Percentiles rank a stretch among this genome's conserved stretches.
These are phyloP conservation scores for Trichoderma simmonsii DNA, from an alignment of 2,329 filamentous ascomycete species.

Conservation along the genomic window DNA sequence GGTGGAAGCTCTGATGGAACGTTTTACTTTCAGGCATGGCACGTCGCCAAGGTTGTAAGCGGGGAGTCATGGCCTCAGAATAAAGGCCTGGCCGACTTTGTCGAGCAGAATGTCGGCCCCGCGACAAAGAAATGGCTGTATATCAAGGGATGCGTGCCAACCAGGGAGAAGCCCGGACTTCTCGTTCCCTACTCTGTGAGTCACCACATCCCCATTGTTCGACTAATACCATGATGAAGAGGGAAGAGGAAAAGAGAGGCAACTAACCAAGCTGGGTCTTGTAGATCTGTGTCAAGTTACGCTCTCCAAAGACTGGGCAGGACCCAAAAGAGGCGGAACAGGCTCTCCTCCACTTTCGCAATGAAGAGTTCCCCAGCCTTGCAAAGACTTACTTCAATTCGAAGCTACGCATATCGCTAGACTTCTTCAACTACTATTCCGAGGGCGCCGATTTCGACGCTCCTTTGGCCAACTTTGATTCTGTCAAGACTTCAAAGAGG, in stretches of 20 bases:
- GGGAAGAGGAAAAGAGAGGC: not conserved
- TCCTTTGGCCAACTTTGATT: conserved; percentile 8
- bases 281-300: conserved; percentile 16
- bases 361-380: conserved; percentile 16
- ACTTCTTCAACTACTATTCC: conserved; percentile 19
- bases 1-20: conserved; percentile 15
- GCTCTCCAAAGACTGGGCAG: conserved; percentile 15
- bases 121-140: conserved; percentile 16
- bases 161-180: conserved; percentile 10
- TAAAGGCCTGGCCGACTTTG: conserved; percentile 18
- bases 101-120: conserved; percentile 16
- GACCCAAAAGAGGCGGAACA: conserved; percentile 10
- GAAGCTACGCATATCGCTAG: conserved; percentile 8
- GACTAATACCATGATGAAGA: not conserved
- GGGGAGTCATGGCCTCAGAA: conserved; percentile 18
- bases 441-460: conserved; percentile 11
- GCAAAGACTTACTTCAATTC: conserved; percentile 14
- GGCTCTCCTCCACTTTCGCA: conserved; percentile 16
- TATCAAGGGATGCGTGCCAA: conserved; percentile 18
- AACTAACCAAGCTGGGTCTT: not conserved
- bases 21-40: conserved; percentile 20
- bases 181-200: conserved; percentile 17
- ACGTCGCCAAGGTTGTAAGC: conserved; percentile 10
- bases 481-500: conserved; percentile 18
- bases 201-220: not conserved